Percentiles rank a stretch among this genome's conserved stretches.
Conservation (phyloP, 2,329 filamentous ascomycete species). For the Diaporthe nobilis region DNA sequence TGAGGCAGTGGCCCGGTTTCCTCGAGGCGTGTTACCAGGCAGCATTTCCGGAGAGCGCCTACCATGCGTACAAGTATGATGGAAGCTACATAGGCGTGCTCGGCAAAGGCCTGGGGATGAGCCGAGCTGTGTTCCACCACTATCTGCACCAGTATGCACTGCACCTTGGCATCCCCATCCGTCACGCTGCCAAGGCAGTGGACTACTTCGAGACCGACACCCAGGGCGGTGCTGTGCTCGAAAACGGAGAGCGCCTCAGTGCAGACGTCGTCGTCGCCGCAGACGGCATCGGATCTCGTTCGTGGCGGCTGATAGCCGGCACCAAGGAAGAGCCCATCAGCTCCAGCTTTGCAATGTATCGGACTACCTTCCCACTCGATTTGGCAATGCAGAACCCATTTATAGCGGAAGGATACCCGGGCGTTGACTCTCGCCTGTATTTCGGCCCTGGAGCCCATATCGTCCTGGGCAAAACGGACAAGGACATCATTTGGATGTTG, state of each 20-base stretch:
- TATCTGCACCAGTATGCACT: not conserved
- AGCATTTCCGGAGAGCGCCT: not conserved
- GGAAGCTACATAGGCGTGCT: not conserved
- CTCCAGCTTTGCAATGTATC: not conserved
- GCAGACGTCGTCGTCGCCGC: not conserved
- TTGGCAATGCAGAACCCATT: not conserved
- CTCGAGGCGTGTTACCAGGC: not conserved
- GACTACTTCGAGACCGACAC: conserved; percentile 4
- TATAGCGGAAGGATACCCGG: not conserved
- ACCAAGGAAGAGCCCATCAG: conserved; percentile 1
- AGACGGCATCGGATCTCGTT: not conserved
- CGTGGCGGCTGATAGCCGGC: not conserved
- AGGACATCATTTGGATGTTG: not conserved
- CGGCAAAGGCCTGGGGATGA: not conserved
- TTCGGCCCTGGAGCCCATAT: not conserved
- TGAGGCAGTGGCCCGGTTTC: not conserved
- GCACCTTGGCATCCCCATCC: not conserved
- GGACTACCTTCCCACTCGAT: not conserved
- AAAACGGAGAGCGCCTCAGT: not conserved
- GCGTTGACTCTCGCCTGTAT: not conserved
- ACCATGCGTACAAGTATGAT: not conserved
- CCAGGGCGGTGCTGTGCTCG: not conserved
- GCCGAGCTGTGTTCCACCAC: not conserved
- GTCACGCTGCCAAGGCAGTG: not conserved
- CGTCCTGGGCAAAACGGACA: not conserved